Evolutionary conservation across 345 rosid genomes (phyloP).

Genomic region (Odontarrhena argentea): DNA sequence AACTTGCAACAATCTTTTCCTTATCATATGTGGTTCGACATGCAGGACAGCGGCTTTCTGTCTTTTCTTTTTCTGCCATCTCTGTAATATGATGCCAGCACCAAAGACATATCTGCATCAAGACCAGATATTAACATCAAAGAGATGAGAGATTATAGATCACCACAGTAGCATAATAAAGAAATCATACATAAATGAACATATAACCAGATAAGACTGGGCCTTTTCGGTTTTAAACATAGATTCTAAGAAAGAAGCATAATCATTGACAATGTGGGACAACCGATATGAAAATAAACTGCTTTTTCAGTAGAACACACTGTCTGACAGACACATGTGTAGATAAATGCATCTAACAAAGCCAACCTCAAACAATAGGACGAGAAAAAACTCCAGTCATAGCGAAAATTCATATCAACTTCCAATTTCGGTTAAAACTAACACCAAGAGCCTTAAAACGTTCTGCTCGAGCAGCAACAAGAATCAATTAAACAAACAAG

Average conservation of each 20-base stretch:
- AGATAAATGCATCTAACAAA: not conserved
- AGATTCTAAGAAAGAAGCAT: slow-evolving; percentile 11
- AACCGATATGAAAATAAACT: not conserved
- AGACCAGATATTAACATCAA: slow-evolving; percentile 2
- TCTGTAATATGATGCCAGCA: slow-evolving; percentile 97
- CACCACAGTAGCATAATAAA: not conserved
- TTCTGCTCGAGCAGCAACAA: not conserved
- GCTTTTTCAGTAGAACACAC: not conserved
- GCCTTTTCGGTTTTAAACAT: not conserved
- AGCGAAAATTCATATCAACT: slow-evolving; percentile 1
- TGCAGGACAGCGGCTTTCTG: slow-evolving; percentile 92
- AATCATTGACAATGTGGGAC: not conserved
- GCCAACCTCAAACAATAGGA: not conserved
- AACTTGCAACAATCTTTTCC: slow-evolving; percentile 81
- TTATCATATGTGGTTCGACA: slow-evolving; percentile 89
- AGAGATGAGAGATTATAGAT: not conserved
- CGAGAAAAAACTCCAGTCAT: not conserved
- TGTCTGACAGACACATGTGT: not conserved
- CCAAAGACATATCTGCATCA: slow-evolving; percentile 85
- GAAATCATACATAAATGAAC: slow-evolving; percentile 5
- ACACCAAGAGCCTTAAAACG: not conserved
- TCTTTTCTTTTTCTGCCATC: slow-evolving; percentile 93
- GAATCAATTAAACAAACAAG: not conserved
- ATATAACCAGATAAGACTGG: not conserved
- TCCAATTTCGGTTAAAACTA: not conserved